These are phyloP conservation scores for Acorus calamus DNA, from an alignment of 106 monocot species.

Conservation along the genomic window DNA sequence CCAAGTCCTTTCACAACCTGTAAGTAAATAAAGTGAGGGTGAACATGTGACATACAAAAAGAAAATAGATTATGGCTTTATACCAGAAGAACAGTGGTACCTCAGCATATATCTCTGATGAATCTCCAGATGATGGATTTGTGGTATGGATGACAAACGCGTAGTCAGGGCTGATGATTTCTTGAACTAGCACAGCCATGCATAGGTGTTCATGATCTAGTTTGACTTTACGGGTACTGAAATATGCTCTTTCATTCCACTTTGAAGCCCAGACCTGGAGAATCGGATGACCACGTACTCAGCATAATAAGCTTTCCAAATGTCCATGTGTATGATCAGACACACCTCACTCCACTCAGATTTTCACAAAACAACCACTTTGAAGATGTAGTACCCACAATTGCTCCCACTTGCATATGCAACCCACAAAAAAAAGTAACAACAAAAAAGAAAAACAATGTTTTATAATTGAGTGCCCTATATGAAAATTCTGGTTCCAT, in stretches of 20 bases:
- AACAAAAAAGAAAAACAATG: no score
- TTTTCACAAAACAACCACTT: no score
- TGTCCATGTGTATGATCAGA: no score
- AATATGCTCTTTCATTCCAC: constrained; percentile 97
- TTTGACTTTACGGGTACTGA: constrained; percentile 87
- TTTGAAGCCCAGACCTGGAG: constrained; percentile 94
- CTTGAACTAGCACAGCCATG: constrained; percentile 98
- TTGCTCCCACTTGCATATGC: no score
- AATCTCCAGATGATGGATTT: constrained; percentile 78
- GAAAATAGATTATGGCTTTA: neutral
- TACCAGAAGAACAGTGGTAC: constrained; percentile 14
- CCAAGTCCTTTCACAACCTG: constrained; percentile 95
- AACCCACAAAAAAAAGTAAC: no score
- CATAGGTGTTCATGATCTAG: constrained; percentile 78
- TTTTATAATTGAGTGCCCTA: no score
- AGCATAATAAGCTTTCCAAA: no score
- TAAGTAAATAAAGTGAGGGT: neutral
- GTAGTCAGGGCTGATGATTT: constrained; percentile 90
- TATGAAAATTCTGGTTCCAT: no score
- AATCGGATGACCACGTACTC: no score
- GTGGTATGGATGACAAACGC: constrained; percentile 97
- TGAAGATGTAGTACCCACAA: no score
- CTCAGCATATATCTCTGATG: constrained; percentile 95
- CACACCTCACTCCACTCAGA: no score
- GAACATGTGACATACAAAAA: neutral